Conservation (phyloP, 495 filamentous ascomycete species). For the Penicillium cataractarum region DNA sequence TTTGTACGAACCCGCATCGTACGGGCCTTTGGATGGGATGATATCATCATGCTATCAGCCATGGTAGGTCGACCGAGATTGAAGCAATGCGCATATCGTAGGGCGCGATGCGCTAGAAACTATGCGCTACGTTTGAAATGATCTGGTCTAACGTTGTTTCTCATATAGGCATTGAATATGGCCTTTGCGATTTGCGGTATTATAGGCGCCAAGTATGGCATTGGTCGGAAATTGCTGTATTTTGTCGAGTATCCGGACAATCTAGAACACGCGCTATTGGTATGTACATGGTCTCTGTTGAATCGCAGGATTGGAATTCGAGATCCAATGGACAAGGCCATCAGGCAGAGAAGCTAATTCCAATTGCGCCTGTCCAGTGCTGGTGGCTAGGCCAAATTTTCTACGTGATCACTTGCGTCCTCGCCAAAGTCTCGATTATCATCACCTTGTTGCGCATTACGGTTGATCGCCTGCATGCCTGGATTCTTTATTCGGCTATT, state of each 20-base stretch:
- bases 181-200: constrained; percentile 37
- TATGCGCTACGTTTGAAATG: neutral
- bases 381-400: constrained; percentile 41
- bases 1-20: constrained; percentile 38
- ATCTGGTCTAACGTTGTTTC: neutral
- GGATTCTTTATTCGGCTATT: constrained; percentile 38
- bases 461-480: constrained; percentile 29
- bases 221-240: constrained; percentile 31
- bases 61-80: constrained; percentile 28
- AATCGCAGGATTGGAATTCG: neutral
- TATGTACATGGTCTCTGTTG: constrained; percentile 14
- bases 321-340: neutral
- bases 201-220: constrained; percentile 33
- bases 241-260: constrained; percentile 27
- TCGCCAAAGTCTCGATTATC: constrained; percentile 42
- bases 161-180: constrained; percentile 25
- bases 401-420: constrained; percentile 38
- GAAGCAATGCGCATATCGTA: neutral
- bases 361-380: constrained; percentile 23
- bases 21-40: constrained; percentile 39
- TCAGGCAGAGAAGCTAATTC: neutral
- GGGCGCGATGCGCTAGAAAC: neutral
- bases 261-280: constrained; percentile 31
- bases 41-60: constrained; percentile 34
- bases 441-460: constrained; percentile 45